These are phyloP conservation scores for Crocinoboletus sp. DNA, from an alignment of 1,284 basidiomycete genomes.

Conservation along the genomic window DNA sequence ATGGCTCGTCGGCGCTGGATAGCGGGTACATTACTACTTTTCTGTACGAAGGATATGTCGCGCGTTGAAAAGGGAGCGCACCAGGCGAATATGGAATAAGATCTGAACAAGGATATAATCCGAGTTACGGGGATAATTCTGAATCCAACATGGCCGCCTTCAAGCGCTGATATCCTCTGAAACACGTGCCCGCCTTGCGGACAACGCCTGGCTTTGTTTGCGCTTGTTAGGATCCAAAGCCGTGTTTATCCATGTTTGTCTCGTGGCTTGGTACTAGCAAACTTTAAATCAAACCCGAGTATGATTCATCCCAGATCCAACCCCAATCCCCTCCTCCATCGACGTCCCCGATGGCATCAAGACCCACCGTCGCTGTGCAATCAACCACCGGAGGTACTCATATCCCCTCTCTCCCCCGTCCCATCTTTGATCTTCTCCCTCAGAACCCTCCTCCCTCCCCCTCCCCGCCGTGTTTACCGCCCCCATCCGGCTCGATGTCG, in stretches of 20 bases:
- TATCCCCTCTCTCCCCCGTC: accelerated
- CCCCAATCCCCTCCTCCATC: slow-evolving; percentile 13
- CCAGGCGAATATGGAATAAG: slow-evolving; percentile 19
- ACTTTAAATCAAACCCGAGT: slow-evolving; percentile 14
- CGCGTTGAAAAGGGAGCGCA: slow-evolving; percentile 14
- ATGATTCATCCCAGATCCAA: not conserved
- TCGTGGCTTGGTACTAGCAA: slow-evolving; percentile 23
- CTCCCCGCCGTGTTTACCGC: slow-evolving; percentile 97
- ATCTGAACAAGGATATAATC: slow-evolving; percentile 10
- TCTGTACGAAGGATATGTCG: slow-evolving; percentile 7
- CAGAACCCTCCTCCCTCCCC: slow-evolving; percentile 72
- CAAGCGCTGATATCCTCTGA: slow-evolving; percentile 27
- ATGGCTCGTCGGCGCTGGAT: slow-evolving; percentile 31
- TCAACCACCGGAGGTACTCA: slow-evolving; percentile 56
- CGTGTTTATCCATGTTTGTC: slow-evolving; percentile 2
- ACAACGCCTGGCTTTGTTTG: slow-evolving; percentile 28
- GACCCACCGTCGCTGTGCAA: slow-evolving; percentile 85
- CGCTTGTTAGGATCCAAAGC: slow-evolving; percentile 18
- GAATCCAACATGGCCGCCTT: slow-evolving; percentile 4
- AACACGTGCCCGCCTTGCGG: slow-evolving; percentile 30
- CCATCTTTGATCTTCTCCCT: slow-evolving; percentile 18
- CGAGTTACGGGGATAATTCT: slow-evolving; percentile 2
- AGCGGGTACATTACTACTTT: slow-evolving; percentile 28
- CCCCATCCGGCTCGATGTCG: slow-evolving; percentile 98
- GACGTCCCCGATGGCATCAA: slow-evolving; percentile 68